Base-by-base conservation (phyloP, 2,329 filamentous ascomycete genomes). In the Bipolaris sorokiniana region DNA sequence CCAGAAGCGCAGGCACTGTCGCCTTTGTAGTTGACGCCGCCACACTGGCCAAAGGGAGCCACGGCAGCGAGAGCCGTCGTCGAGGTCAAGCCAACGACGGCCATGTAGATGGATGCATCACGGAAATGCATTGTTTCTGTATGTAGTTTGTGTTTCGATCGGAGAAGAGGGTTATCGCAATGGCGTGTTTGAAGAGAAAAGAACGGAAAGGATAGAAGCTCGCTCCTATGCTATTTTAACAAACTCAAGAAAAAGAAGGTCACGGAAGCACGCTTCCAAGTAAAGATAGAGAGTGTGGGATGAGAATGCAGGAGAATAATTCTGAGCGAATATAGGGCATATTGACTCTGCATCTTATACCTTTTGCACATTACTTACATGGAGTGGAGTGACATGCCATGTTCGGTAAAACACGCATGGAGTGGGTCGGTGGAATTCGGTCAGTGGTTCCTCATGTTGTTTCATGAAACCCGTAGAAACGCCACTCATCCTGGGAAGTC, bases 31-130 rank as follows among this genome's bases (percentile, higher is more conserved):
- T 71, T 73, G 20, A 66, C 65, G 22, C 80, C 81, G 57, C 80
- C 80, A 63, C 80, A 82, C 66, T 81, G 80, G 11, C 76, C 77
- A 60, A 77, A 82, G 15, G 64, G 63, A 23, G 58, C 56, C 44
- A 71, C 68, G 15, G 66, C 67, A 36, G 68, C 69, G 34, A 72
- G 64, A 48, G 65, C 67, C 11, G 66, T 62, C 41, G 71, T 72
- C 42, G 65, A 67, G 3, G 67, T 62, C 18, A 73, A 57, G 50
- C 62, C 63, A n/a, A 70, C 61, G 49, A 71, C 68, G 48, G 62
- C 63, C 45, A 72, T 58, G 61, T 71, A 70, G 50, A 71, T 53
- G 48, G 63, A 61, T 10, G 58, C 57, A 44, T 59, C 63, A 23
- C 55, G 52, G 56, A 70, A 45, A 49, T 69, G 64, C 69, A 71